Conservation (phyloP, 768 basidiomycete species). For the Kwoniella dejecticola region DNA sequence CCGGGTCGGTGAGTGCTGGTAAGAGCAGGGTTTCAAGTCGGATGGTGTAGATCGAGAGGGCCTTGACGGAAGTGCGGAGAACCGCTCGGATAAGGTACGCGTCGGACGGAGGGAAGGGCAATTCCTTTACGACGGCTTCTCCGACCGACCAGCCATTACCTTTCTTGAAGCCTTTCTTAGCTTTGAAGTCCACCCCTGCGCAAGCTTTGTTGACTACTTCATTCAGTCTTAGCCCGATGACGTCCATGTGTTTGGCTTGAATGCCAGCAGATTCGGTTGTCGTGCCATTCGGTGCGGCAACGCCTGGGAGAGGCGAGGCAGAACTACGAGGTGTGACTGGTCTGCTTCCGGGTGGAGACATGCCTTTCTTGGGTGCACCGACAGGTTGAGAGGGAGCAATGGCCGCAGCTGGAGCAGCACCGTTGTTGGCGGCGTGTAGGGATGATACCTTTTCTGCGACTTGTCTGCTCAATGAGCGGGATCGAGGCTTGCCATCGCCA, state of each 20-base stretch:
- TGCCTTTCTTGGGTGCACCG: slow-evolving; percentile 18
- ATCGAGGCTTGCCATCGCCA: slow-evolving; percentile 33
- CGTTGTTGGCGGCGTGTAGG: slow-evolving; percentile 28
- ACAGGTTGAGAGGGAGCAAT: slow-evolving; percentile 25
- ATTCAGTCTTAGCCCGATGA: slow-evolving; percentile 49
- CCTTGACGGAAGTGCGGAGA: slow-evolving; percentile 50
- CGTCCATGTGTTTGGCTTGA: slow-evolving; percentile 51
- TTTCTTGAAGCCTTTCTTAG: slow-evolving; percentile 49
- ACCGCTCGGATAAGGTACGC: slow-evolving; percentile 54
- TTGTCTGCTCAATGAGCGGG: slow-evolving; percentile 44
- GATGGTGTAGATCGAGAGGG: slow-evolving; percentile 54
- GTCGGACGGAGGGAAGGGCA: slow-evolving; percentile 49
- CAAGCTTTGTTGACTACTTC: slow-evolving; percentile 54
- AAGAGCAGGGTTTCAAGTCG: slow-evolving; percentile 77
- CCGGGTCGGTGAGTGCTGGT: slow-evolving; percentile 72
- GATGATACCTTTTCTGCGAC: slow-evolving; percentile 40
- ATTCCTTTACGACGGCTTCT: slow-evolving; percentile 53
- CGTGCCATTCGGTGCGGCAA: slow-evolving; percentile 6
- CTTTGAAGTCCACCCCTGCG: slow-evolving; percentile 50
- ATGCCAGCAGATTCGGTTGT: slow-evolving; percentile 31
- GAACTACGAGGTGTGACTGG: slow-evolving; percentile 40
- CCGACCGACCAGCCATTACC: slow-evolving; percentile 52
- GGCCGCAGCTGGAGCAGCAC: slow-evolving; percentile 16
- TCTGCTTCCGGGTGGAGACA: slow-evolving; percentile 44
- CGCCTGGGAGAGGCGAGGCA: slow-evolving; percentile 23